These are phyloP conservation scores for Dillenia suffruticosa DNA, from an alignment of 164 flowering plant species.

Conservation along the genomic window DNA sequence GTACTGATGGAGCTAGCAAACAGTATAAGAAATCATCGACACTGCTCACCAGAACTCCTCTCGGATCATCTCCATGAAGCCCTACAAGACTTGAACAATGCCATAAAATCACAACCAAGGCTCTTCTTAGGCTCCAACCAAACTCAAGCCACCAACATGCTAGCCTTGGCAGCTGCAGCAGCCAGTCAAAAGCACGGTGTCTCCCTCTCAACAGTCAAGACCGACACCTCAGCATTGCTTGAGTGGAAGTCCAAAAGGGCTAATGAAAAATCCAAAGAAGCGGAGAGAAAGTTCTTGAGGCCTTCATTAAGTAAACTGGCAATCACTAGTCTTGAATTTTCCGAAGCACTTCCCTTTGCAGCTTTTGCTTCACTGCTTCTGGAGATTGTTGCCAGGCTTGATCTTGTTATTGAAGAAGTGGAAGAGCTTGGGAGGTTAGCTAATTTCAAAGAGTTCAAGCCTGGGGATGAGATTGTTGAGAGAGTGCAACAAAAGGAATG, in stretches of 20 bases:
- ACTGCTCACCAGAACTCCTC: slow-evolving; percentile 55
- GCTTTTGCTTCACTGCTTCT: slow-evolving; percentile 92
- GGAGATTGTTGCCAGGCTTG: slow-evolving; percentile 83
- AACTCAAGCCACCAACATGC: slow-evolving; percentile 31
- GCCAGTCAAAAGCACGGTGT: slow-evolving; percentile 23
- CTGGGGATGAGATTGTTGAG: slow-evolving; percentile 30
- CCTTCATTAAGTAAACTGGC: slow-evolving; percentile 70
- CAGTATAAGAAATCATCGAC: slow-evolving; percentile 58
- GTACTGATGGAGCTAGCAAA: slow-evolving; percentile 61
- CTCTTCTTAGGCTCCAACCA: slow-evolving; percentile 64
- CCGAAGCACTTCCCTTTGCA: slow-evolving; percentile 93
- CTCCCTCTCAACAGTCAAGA: slow-evolving; percentile 50
- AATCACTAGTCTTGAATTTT: slow-evolving; percentile 79
- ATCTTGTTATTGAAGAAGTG: slow-evolving; percentile 71
- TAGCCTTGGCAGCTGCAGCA: slow-evolving; percentile 42
- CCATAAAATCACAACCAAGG: slow-evolving; percentile 79
- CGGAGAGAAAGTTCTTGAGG: slow-evolving; percentile 41
- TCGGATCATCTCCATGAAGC: slow-evolving; percentile 77
- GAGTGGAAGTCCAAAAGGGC: slow-evolving; percentile 54
- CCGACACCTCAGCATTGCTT: slow-evolving; percentile 45
- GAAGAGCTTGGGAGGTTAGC: slow-evolving; percentile 76
- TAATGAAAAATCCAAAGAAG: slow-evolving; percentile 14
- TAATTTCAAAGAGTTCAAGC: slow-evolving; percentile 46
- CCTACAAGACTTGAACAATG: slow-evolving; percentile 63
- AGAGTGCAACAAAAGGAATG: background rate